A percentile compares a stretch with the other conserved stretches of the same genome.
phyloP scores from a whole-genome alignment of 108 stramenopile species.

The Skeletonema grethae region DNA sequence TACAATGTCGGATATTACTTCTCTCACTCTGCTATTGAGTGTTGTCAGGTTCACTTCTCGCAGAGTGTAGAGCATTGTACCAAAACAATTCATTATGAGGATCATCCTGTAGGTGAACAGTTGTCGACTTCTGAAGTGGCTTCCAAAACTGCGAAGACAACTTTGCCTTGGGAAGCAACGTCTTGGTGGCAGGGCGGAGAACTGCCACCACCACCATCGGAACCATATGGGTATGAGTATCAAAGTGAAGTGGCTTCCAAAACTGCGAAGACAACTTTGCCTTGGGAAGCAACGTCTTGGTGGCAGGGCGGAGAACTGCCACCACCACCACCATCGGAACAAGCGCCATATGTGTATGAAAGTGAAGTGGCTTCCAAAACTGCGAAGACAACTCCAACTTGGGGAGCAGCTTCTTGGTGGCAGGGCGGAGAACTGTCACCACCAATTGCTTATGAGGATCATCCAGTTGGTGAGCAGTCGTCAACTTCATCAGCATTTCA shows the following conservation, averaged over 20 bases:
- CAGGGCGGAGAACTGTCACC: background rate
- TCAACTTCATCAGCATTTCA: slow-evolving; percentile 2
- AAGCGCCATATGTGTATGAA: background rate
- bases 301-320: background rate
- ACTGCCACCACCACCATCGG: no score
- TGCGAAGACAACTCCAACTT: background rate
- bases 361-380: background rate
- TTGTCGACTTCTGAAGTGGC: background rate
- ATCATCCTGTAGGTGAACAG: background rate
- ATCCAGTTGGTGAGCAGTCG: background rate
- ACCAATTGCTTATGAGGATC: background rate
- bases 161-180: background rate
- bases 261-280: background rate
- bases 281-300: background rate
- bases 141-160: background rate
- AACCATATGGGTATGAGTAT: background rate
- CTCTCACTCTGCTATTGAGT: slow-evolving; percentile 26
- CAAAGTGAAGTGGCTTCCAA: background rate
- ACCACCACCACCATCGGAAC: no score
- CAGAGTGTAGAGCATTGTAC: slow-evolving; percentile 13
- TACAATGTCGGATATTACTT: slow-evolving; percentile 40
- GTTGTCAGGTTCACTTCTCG: slow-evolving; percentile 33
- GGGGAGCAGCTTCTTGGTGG: background rate
- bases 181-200: background rate
- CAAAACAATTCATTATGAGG: background rate